Base-by-base conservation (phyloP, 176 grass and related monocot genomes). In the Musa itinerans region DNA sequence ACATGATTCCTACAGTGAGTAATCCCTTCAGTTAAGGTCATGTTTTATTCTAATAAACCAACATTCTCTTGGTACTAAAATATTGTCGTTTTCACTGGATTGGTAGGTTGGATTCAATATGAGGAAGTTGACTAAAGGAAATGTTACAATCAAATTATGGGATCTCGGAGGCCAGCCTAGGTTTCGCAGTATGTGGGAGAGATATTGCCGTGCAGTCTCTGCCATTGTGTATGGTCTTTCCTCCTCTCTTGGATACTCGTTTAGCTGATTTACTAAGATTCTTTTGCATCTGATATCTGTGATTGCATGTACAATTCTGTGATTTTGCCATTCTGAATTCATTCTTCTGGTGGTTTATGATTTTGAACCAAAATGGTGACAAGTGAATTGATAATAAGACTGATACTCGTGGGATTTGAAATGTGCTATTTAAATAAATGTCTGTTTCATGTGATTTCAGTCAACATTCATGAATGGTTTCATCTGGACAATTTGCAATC, bases 131-230 rank as follows among this genome's bases (percentile, higher is more conserved):
- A 89, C 84, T 6, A 99, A 99, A 87, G 96, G 96, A 83, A 99
- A 94, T 83, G 91, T 99, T 66, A 99, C 96, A 23, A 99, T 99
- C 86, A 99, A 99, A 81, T 77, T 99, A 50, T 99, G 96, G 96
- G 96, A 99, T 85, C 90, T 99, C 76, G 96, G 96, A 81, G 96
- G 96, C 17, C 96, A 99, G 73, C 91, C 91, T 82, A 89, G 96
- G 80, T 99, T 99, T 58, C 78, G 91, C 8, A 99, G 95, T 73
- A 99, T 99, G 95, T 99, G 96, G 95, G 95, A 99, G 88, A 99
- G 95, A 99, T 99, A 99, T 79, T 99, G 95, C 76, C 95, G 95
- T 86, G 73, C 91, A 51, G 95, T 99, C 77, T 99, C 95, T 81
- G 95, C 91, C 53, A 99, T 99, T 81, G 95, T 99, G 96, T 99